Conservation (phyloP, 2,329 filamentous ascomycete genomes). For the Ophiosphaerella korrae region DNA sequence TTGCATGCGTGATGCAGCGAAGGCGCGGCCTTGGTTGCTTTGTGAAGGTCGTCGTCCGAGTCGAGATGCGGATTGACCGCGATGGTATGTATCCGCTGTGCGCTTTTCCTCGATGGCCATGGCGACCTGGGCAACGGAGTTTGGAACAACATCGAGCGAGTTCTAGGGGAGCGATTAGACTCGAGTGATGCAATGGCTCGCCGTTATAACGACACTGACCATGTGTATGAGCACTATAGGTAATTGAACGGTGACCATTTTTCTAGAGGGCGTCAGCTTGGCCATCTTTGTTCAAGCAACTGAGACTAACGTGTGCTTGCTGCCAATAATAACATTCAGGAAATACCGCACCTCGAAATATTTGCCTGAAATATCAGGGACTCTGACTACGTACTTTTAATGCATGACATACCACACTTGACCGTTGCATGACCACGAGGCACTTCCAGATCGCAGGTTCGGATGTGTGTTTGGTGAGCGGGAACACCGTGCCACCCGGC, state of each 20-base stretch:
- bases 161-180: conserved; percentile 41
- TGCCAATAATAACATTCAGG: conserved; percentile 56
- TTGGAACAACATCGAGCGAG: conserved; percentile 61
- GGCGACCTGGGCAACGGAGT: conserved; percentile 60
- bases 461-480: conserved; percentile 52
- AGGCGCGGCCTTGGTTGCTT: conserved; percentile 57
- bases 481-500: conserved; percentile 56
- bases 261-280: conserved; percentile 42
- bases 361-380: conserved; percentile 48
- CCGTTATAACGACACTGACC: conserved; percentile 30
- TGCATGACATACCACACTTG: conserved; percentile 49
- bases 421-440: conserved; percentile 59
- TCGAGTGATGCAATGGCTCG: neutral
- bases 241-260: conserved; percentile 58
- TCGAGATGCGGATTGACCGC: conserved; percentile 29
- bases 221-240: conserved; percentile 63
- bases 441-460: conserved; percentile 57
- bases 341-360: conserved; percentile 64
- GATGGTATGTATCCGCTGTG: conserved; percentile 26
- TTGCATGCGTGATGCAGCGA: conserved; percentile 58
- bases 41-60: conserved; percentile 45
- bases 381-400: neutral
- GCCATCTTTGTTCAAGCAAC: neutral
- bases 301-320: conserved; percentile 49
- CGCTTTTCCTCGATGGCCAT: conserved; percentile 60